Percentiles rank a stretch among this genome's conserved stretches.
Evolutionary conservation across 345 rosid genomes (phyloP).

Genomic region (Cardiospermum halicacabum): DNA sequence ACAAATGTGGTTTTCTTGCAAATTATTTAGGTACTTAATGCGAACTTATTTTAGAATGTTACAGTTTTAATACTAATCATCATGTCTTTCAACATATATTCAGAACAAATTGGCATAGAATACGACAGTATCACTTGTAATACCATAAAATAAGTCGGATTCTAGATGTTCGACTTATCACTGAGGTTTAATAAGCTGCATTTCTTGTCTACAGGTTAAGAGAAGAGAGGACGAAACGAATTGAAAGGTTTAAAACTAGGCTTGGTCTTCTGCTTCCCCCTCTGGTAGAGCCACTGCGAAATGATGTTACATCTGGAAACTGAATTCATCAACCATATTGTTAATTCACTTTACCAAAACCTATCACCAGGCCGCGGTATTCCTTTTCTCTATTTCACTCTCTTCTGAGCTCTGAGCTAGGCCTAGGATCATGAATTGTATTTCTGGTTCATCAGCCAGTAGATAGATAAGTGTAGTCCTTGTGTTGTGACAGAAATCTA

Average conservation of each 20-base stretch:
- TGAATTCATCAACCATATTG: constrained; percentile 26
- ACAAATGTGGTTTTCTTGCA: too few relatives aligned
- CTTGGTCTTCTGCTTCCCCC: constrained; percentile 79
- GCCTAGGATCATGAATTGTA: not conserved
- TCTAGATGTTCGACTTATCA: not conserved
- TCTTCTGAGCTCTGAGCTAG: too few relatives aligned
- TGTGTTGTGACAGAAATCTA: not conserved
- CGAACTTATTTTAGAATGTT: not conserved
- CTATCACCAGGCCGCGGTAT: not conserved
- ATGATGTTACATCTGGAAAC: constrained; percentile 35
- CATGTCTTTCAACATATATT: not conserved
- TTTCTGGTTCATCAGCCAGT: not conserved
- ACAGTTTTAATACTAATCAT: not conserved
- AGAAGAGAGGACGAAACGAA: constrained; percentile 63
- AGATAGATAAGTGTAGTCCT: not conserved
- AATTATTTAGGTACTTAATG: not conserved
- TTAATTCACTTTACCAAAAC: not conserved
- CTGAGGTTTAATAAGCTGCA: not conserved
- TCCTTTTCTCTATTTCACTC: not conserved
- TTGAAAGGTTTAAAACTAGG: constrained; percentile 77
- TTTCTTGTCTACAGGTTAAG: constrained; percentile 41
- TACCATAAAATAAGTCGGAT: not conserved
- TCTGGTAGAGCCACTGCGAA: constrained; percentile 48
- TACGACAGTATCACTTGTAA: not conserved
- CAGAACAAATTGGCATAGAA: not conserved